phyloP scores from a whole-genome alignment of 1,139 yeast species.

The Candida freyschussii region DNA sequence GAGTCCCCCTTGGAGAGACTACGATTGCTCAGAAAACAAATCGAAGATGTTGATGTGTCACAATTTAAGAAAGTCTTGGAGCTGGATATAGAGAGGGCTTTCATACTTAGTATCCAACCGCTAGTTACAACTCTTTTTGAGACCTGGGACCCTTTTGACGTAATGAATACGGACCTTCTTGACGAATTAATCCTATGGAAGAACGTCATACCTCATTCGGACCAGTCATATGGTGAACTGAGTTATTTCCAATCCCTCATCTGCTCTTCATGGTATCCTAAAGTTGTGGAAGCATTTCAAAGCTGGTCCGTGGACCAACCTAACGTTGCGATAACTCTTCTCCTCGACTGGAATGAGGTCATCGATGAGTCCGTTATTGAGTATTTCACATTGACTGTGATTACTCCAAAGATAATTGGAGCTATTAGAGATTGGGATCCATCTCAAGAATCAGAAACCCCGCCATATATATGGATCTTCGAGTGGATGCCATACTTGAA shows the following conservation, averaged over 20 bases:
- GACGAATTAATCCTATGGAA: constrained; percentile 28
- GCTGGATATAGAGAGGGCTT: constrained; percentile 25
- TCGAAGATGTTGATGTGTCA: background rate
- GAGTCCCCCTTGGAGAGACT: background rate
- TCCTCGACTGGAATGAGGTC: constrained; percentile 41
- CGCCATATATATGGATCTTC: constrained; percentile 38
- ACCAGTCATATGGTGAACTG: constrained; percentile 13
- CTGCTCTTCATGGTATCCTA: constrained; percentile 32
- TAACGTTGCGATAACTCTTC: constrained; percentile 29
- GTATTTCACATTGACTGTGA: constrained; percentile 26
- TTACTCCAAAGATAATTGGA: constrained; percentile 34
- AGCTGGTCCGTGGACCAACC: constrained; percentile 32
- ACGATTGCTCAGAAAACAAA: background rate
- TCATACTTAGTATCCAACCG: constrained; percentile 30
- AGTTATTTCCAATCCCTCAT: constrained; percentile 34
- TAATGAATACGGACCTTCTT: constrained; percentile 23
- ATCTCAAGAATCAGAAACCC: constrained; percentile 4
- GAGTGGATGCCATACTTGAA: constrained; percentile 40
- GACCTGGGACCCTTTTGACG: constrained; percentile 35
- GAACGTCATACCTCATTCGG: constrained; percentile 14
- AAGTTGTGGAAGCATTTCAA: constrained; percentile 28
- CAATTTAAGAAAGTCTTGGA: constrained; percentile 3
- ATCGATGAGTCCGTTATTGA: constrained; percentile 32
- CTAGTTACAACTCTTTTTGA: constrained; percentile 23
- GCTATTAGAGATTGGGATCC: constrained; percentile 35